Evolutionary conservation across 2,329 filamentous ascomycete genomes (phyloP).

Genomic region (Alternaria solani): DNA sequence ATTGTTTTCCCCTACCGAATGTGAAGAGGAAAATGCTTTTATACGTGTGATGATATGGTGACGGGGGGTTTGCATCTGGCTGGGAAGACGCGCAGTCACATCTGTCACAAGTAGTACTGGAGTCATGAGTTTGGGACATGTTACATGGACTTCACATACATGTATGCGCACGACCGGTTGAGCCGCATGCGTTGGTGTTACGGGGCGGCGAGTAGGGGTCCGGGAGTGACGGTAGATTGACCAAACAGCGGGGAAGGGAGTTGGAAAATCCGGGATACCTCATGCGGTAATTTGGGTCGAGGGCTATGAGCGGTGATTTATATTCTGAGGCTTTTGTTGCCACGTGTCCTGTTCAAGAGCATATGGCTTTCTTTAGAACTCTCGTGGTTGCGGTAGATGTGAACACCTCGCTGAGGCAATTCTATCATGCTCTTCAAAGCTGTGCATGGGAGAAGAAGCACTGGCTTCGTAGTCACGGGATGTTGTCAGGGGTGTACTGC

Average conservation of each 20-base stretch:
- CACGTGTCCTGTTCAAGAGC: too few relatives aligned
- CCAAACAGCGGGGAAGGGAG: background rate
- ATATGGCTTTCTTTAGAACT: background rate
- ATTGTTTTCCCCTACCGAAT: background rate
- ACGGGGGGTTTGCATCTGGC: background rate
- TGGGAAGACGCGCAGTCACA: slow-evolving; percentile 9
- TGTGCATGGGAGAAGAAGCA: too few relatives aligned
- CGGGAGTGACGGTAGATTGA: background rate
- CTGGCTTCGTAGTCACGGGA: too few relatives aligned
- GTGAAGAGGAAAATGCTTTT: slow-evolving; percentile 7
- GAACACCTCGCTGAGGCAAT: too few relatives aligned
- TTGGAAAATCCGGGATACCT: background rate
- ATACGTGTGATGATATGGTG: background rate
- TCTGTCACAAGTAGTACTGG: slow-evolving; percentile 4
- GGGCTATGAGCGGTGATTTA: background rate
- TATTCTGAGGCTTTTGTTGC: too few relatives aligned
- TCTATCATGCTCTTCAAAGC: too few relatives aligned
- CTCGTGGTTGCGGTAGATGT: too few relatives aligned
- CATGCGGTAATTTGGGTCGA: background rate
- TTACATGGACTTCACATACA: background rate
- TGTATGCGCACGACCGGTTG: background rate
- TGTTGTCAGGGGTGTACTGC: background rate
- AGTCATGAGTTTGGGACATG: slow-evolving; percentile 5
- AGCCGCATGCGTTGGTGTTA: background rate
- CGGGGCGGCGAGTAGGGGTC: too few relatives aligned